Base-by-base conservation (phyloP, 768 basidiomycete genomes). In the Boletus insuetus region DNA sequence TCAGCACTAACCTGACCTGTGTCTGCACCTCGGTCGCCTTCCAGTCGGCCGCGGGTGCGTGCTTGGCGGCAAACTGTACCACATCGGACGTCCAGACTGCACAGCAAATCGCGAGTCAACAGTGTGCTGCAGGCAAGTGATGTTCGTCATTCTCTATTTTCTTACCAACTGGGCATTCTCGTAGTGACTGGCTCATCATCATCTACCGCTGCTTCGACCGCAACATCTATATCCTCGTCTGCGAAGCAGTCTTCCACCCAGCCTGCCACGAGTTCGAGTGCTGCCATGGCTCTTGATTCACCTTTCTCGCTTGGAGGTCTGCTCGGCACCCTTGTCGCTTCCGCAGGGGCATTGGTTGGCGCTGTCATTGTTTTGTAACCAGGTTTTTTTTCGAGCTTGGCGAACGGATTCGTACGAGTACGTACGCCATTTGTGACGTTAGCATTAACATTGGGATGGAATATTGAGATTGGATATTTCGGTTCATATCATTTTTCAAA, bases 1-100 rank as follows among this genome's bases (percentile, higher is more conserved):
- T 45, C 31, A 80, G 80, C 62, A 63, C 75, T 13, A 62, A 80
- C 61, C 0, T 75, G n/a, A 0, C 53, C 0, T 81, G 79, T 49
- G 58, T 77, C 20, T 81, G 79, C 66, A 61, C 69, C 3, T 75
- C 69, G 47, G 11, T 49, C 1, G 42, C 55, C 3, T 81, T 77
- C 76, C 77, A 79, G 53, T 0, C 2, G 4, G 64, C 65, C 2
- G 74, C 73, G 3, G 9, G 2, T 0, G 1, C 29, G 7, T 81
- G 79, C 59, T 65, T 81, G 20, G 1, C 29, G 20, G n/a, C 56
- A 1, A 70, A 61, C 39, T 81, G 79, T 55, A 62, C 73, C 0
- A 0, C 66, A 0, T 46, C 51, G 0, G 79, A 80, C 11, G 2
- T 61, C 1, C 7, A 48, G 1, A n/a, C 70, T 1, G 80, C 79